Evolutionary conservation across 352 stramenopile species (phyloP).

Genomic region (Globisporangium solare): DNA sequence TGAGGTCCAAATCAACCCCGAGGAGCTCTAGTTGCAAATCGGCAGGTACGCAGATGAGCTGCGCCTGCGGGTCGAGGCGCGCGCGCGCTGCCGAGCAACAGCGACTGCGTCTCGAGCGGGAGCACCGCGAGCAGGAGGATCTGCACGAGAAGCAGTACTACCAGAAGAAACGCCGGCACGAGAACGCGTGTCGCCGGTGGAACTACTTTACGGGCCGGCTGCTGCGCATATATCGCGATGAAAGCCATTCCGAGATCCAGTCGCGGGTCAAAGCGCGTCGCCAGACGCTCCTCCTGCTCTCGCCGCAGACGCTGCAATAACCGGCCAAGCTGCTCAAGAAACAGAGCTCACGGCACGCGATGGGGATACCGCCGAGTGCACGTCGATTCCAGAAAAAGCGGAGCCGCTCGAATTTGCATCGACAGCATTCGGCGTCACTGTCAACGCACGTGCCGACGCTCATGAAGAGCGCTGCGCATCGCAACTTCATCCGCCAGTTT

Average conservation of each 20-base stretch:
- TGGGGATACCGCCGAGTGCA: not conserved
- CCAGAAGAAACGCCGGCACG: constrained; percentile 27
- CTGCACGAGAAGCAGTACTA: constrained; percentile 31
- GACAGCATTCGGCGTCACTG: too few relatives aligned
- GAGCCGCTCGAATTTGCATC: not conserved
- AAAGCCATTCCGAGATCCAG: constrained; percentile 8
- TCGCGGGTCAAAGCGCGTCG: constrained; percentile 6
- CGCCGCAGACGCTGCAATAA: not conserved
- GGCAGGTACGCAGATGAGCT: constrained; percentile 37
- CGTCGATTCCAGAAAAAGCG: not conserved
- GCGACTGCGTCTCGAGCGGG: constrained; percentile 25
- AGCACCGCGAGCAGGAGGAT: constrained; percentile 36
- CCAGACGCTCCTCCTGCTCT: not conserved
- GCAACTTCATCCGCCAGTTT: constrained; percentile 26
- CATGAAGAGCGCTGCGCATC: constrained; percentile 16
- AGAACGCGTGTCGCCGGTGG: constrained; percentile 30
- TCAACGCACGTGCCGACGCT: not conserved
- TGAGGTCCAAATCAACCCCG: constrained; percentile 24
- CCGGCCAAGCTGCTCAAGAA: not conserved
- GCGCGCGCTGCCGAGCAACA: constrained; percentile 28
- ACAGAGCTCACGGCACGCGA: not conserved
- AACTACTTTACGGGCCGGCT: constrained; percentile 31
- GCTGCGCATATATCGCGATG: constrained; percentile 15
- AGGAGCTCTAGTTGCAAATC: constrained; percentile 34
- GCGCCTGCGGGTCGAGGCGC: constrained; percentile 26